Percentiles rank a stretch among this genome's conserved stretches.
Evolutionary conservation across 345 rosid genomes (phyloP).

Genomic region (Litchi chinensis): DNA sequence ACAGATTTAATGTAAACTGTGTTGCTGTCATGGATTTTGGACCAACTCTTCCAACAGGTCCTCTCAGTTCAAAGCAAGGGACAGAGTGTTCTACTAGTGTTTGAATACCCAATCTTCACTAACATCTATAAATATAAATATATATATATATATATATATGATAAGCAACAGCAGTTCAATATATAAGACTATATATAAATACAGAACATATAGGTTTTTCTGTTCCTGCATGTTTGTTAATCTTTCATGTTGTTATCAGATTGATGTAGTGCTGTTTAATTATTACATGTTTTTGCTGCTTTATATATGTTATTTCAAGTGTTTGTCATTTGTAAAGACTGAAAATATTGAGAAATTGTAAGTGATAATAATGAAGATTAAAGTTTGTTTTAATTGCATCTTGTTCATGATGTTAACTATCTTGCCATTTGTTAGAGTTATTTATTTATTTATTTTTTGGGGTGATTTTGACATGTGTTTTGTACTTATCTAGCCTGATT

Average conservation of each 20-base stretch:
- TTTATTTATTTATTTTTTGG: neutral
- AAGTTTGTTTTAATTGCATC: slow-evolving; percentile 11
- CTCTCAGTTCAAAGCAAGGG: slow-evolving; percentile 57
- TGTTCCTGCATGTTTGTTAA: neutral
- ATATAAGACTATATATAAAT: no score
- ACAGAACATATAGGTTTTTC: neutral
- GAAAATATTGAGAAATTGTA: neutral
- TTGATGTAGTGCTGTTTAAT: neutral
- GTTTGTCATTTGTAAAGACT: slow-evolving; percentile 13
- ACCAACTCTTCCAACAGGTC: slow-evolving; percentile 41
- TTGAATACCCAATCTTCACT: slow-evolving; percentile 29
- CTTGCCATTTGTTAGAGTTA: neutral
- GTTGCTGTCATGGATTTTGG: slow-evolving; percentile 64
- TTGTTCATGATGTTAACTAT: neutral
- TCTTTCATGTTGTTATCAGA: neutral
- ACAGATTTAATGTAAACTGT: slow-evolving; percentile 65
- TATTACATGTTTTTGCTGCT: neutral
- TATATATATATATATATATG: no score
- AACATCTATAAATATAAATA: neutral
- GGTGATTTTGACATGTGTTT: no score
- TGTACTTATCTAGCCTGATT: neutral
- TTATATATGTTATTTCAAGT: neutral
- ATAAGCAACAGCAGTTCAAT: no score
- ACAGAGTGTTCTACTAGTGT: slow-evolving; percentile 66
- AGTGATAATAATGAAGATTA: slow-evolving; percentile 17